Conservation (phyloP, 257 asterid genomes). For the Ballota nigra region DNA sequence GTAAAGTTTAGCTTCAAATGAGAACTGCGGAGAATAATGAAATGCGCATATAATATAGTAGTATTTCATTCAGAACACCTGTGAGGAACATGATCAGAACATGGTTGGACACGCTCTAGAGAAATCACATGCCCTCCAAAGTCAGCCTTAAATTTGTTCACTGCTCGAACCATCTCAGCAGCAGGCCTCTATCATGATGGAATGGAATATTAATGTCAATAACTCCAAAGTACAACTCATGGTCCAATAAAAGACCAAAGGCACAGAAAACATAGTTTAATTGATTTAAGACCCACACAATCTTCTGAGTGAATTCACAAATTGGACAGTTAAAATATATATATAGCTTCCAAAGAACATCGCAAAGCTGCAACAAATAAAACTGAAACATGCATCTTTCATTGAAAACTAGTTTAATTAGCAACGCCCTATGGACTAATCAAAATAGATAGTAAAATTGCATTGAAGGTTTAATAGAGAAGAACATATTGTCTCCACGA, state of each 20-base stretch:
- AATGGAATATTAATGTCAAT: conserved; percentile 21
- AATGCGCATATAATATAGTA: neutral
- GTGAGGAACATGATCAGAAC: conserved; percentile 97
- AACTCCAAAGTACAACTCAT: neutral
- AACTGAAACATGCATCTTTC: neutral
- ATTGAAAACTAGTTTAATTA: neutral
- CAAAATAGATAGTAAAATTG: too few species aligned
- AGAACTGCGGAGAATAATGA: neutral
- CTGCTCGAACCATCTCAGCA: conserved; percentile 83
- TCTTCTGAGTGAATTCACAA: conserved; percentile 8
- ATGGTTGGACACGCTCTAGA: conserved; percentile 90
- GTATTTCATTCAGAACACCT: conserved; percentile 49
- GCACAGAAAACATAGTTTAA: neutral
- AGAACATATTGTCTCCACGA: neutral
- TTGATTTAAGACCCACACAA: neutral
- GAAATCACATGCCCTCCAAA: conserved; percentile 88
- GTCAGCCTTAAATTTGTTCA: conserved; percentile 91
- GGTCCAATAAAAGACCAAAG: neutral
- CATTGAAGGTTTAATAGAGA: neutral
- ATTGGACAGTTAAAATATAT: neutral
- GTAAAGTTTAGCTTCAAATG: neutral
- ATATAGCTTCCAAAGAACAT: neutral
- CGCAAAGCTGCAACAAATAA: neutral
- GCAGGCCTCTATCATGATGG: conserved; percentile 69
- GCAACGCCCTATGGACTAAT: neutral